Evolutionary conservation across 345 rosid species (phyloP).

Genomic region (Eucalyptus cloeziana): DNA sequence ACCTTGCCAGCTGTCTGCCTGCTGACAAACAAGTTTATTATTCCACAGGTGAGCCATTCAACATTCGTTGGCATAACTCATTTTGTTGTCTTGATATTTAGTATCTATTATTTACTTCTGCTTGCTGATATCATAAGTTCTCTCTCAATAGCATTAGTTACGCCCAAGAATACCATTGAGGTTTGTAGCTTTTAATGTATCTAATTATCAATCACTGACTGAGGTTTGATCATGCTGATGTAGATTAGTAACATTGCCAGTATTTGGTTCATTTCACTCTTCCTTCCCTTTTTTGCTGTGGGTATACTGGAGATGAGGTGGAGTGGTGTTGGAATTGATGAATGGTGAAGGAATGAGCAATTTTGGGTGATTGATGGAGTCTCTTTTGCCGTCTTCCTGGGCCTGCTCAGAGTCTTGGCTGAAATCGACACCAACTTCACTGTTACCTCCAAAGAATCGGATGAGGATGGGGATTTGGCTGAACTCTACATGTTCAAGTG

Average conservation of each 20-base stretch:
- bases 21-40: conserved; percentile 80
- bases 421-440: conserved; percentile 89
- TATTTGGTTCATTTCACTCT: conserved; percentile 83
- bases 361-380: conserved; percentile 96
- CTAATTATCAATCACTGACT: background rate
- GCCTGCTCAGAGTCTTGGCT: conserved; percentile 79
- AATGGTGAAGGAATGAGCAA: conserved; percentile 97
- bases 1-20: conserved; percentile 93
- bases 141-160: background rate
- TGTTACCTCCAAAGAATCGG: conserved; percentile 76
- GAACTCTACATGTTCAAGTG: conserved; percentile 89
- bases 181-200: background rate
- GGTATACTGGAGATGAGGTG: conserved; percentile 92
- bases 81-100: background rate
- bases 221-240: background rate
- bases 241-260: conserved; percentile 90
- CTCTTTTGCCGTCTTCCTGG: conserved; percentile 87
- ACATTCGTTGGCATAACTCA: background rate
- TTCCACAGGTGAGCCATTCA: conserved; percentile 56
- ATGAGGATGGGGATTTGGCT: conserved; percentile 63
- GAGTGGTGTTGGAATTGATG: conserved; percentile 93
- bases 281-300: conserved; percentile 77
- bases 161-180: background rate
- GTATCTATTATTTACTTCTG: background rate
- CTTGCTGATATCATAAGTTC: background rate